Conservation (phyloP, 1,139 yeast genomes). For the Hansenula lynferdii region DNA sequence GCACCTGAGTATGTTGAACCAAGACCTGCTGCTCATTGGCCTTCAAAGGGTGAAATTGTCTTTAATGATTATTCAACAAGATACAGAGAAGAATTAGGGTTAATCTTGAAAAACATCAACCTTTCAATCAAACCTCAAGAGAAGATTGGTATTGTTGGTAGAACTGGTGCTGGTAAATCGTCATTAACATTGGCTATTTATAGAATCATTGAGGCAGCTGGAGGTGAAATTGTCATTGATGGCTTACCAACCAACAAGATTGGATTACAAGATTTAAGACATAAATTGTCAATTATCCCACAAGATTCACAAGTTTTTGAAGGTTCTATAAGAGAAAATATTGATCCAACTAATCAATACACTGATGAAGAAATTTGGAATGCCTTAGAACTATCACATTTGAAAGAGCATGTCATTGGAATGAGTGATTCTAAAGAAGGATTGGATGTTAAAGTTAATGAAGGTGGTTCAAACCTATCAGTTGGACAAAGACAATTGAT, state of each 20-base stretch:
- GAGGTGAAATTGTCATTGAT: conserved; percentile 75
- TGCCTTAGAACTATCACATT: conserved; percentile 79
- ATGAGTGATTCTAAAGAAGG: conserved; percentile 48
- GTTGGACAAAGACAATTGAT: conserved; percentile 91
- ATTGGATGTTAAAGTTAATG: conserved; percentile 61
- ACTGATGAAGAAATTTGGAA: conserved; percentile 81
- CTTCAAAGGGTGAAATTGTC: conserved; percentile 63
- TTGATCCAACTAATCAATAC: conserved; percentile 74
- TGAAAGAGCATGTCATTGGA: conserved; percentile 63
- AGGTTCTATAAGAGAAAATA: conserved; percentile 82
- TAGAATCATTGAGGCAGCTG: conserved; percentile 78
- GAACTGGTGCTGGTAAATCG: conserved; percentile 98
- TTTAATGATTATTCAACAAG: conserved; percentile 77
- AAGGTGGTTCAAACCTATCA: conserved; percentile 85
- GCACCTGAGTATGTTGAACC: conserved; percentile 74
- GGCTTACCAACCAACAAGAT: conserved; percentile 60
- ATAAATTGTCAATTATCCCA: conserved; percentile 84
- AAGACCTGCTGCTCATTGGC: conserved; percentile 78
- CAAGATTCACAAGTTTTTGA: conserved; percentile 97
- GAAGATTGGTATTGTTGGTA: conserved; percentile 90
- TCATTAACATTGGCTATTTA: conserved; percentile 86
- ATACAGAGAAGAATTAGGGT: conserved; percentile 80
- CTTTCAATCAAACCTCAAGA: conserved; percentile 69
- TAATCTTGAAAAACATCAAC: conserved; percentile 70
- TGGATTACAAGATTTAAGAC: conserved; percentile 83